Base-by-base conservation (phyloP, 73 alveolate species). In the Blepharisma japonicum region DNA sequence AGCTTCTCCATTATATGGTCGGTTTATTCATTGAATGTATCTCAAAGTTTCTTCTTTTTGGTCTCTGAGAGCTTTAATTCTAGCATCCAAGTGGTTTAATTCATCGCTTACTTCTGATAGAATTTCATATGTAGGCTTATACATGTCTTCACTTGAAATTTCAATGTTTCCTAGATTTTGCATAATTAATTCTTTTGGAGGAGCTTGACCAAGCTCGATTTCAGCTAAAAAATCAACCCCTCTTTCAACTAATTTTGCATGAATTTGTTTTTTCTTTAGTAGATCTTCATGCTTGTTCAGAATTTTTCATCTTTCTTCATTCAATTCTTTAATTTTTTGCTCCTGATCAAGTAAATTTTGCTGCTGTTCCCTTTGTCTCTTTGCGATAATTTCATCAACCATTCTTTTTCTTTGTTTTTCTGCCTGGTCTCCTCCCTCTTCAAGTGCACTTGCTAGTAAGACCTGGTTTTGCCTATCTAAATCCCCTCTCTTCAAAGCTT, bases 371-470 rank as follows among this genome's bases (percentile, higher is more conserved):
- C 74, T 61, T 61, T 61, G 74, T 61, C 46, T 61, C 23, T 61
- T 61, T 39, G 74, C 74, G 39, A 61, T 20, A 25, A 61, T 61
- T 39, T 61, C 74, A 25, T 61, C 74, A 25, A 61, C 46, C 74
- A 61, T 61, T 61, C 74, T 61, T 61, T 61, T 61, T 20, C 74
- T n/a, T 25, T 61, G 74, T 5, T 61, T 61, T 25, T 61, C 74
- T 2, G 74, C 74, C 0, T 61, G 47, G 23, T 61, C 74, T 25
- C 74, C 74, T 61, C 74, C 74, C 5, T 61, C 74, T 61, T 61
- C 74, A 14, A 61, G 23, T 9, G 74, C 74, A 5, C 23, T n/a
- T n/a, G 74, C 74, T 1, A 61, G 47, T 4, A 61, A 25, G 0
- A 61, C 23, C 5, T 61, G 74, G 23, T 61, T 61, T 61, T 61